Conservation (phyloP, 495 filamentous ascomycete genomes). For the Chaetomidium leptoderma region DNA sequence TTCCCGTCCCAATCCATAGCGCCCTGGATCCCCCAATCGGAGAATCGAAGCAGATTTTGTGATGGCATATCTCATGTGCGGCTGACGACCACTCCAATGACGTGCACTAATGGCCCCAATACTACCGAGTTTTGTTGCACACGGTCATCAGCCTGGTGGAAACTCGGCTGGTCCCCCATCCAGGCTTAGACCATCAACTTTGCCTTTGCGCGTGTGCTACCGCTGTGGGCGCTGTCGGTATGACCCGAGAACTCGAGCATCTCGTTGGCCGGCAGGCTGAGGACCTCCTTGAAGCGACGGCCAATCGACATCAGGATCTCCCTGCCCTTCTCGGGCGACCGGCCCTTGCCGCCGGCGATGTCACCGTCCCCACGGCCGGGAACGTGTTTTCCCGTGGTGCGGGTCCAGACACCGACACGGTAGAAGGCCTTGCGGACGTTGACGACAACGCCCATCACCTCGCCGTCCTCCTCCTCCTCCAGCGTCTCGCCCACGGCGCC, state of each 20-base stretch:
- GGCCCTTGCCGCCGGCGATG: slow-evolving; percentile 61
- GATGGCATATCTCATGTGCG: slow-evolving; percentile 1
- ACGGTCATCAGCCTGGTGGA: too few relatives aligned
- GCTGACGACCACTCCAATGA: too few relatives aligned
- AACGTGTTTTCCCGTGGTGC: slow-evolving; percentile 78
- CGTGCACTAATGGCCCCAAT: neutral
- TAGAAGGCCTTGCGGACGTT: slow-evolving; percentile 98
- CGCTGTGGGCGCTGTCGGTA: slow-evolving; percentile 85
- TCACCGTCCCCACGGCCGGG: slow-evolving; percentile 69
- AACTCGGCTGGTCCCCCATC: too few relatives aligned
- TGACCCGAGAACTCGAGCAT: slow-evolving; percentile 92
- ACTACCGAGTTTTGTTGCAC: too few relatives aligned
- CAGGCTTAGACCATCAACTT: slow-evolving; percentile 72
- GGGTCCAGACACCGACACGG: slow-evolving; percentile 89
- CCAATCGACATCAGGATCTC: slow-evolving; percentile 80
- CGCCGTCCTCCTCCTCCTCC: slow-evolving; percentile 86
- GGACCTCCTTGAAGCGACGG: slow-evolving; percentile 80
- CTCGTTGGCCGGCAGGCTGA: slow-evolving; percentile 71
- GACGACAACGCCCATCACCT: slow-evolving; percentile 99
- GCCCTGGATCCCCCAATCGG: neutral
- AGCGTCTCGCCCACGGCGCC: slow-evolving; percentile 96
- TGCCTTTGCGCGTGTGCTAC: slow-evolving; percentile 90
- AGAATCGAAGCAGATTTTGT: neutral
- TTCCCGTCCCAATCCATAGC: neutral
- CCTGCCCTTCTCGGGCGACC: slow-evolving; percentile 72